Evolutionary conservation across 139 green algal species (phyloP).

Genomic region (Chlorella sp.): DNA sequence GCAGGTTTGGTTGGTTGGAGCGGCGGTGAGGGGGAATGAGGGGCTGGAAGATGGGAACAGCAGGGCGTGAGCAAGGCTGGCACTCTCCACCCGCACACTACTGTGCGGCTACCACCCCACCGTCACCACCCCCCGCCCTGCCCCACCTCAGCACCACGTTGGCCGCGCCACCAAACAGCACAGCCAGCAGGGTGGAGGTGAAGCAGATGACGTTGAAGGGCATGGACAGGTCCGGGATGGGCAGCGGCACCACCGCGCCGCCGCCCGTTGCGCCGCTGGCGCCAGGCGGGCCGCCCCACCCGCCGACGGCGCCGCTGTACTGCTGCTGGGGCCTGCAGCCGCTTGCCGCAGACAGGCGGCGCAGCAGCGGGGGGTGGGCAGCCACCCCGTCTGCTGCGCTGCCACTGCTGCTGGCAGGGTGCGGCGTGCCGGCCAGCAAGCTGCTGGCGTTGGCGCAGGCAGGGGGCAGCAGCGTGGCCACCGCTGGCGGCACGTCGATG

Average conservation of each 20-base stretch:
- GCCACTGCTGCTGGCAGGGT: not conserved
- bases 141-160: slow-evolving; percentile 53
- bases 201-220: slow-evolving; percentile 96
- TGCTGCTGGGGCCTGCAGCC: not conserved
- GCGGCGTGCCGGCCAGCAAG: not conserved
- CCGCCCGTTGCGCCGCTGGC: not conserved
- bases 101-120: not conserved
- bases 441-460: not conserved
- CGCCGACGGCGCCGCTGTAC: slow-evolving; percentile 4
- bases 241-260: slow-evolving; percentile 67
- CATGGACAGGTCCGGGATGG: slow-evolving; percentile 94
- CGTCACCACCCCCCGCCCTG: not conserved
- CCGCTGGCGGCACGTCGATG: slow-evolving; percentile 85
- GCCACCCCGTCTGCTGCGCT: not conserved
- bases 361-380: not conserved
- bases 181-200: slow-evolving; percentile 82
- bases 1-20: too few relatives aligned
- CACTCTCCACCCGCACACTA: not conserved
- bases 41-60: not conserved
- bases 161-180: slow-evolving; percentile 74
- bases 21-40: too few relatives aligned
- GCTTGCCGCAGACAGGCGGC: not conserved
- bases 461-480: slow-evolving; percentile 49
- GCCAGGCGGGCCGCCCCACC: not conserved
- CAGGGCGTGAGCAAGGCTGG: not conserved